Evolutionary conservation across 805 yeast genomes (phyloP).

Genomic region (Nakazawaea wyomingensis): DNA sequence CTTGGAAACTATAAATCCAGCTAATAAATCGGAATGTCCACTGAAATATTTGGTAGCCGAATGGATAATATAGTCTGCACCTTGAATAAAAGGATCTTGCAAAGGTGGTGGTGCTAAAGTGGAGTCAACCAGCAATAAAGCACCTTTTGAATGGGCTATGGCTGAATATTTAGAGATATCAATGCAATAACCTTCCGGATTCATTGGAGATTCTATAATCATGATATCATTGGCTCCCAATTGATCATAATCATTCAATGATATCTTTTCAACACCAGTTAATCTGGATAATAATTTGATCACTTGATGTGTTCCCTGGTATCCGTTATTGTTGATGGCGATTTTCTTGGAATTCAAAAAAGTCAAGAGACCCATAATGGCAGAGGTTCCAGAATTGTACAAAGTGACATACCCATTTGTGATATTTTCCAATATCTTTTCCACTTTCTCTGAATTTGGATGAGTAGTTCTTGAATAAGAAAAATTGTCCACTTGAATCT

Average conservation of each 20-base stretch:
- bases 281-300: conserved; percentile 37
- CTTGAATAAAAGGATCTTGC: conserved; percentile 45
- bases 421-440: conserved; percentile 38
- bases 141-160: conserved; percentile 37
- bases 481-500: conserved; percentile 21
- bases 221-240: conserved; percentile 39
- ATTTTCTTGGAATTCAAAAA: conserved; percentile 39
- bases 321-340: conserved; percentile 40
- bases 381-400: conserved; percentile 47
- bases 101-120: conserved; percentile 55
- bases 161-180: conserved; percentile 39
- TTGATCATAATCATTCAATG: conserved; percentile 28
- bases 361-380: conserved; percentile 45
- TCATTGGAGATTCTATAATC: conserved; percentile 49
- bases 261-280: conserved; percentile 32
- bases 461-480: conserved; percentile 38
- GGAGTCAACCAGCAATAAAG: conserved; percentile 43
- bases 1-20: conserved; percentile 45
- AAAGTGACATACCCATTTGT: conserved; percentile 41
- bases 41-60: conserved; percentile 54
- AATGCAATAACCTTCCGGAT: conserved; percentile 42
- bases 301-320: conserved; percentile 49
- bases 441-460: conserved; percentile 43
- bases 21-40: conserved; percentile 50
- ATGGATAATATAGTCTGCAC: conserved; percentile 49